phyloP scores from a whole-genome alignment of 2,329 filamentous ascomycete species.

The Pseudogymnoascus sp. region DNA sequence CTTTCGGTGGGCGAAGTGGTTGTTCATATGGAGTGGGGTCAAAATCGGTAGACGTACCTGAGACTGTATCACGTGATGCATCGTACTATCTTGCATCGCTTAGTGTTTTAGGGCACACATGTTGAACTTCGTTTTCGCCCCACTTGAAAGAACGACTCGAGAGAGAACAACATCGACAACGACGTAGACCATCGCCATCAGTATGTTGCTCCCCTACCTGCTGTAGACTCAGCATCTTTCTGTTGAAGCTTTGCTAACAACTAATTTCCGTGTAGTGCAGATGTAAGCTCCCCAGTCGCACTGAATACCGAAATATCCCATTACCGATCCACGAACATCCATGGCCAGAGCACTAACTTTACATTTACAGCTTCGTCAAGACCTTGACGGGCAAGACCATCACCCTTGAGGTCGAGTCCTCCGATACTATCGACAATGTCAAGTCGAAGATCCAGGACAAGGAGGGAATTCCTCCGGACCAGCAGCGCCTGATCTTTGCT shows the following conservation, averaged over 20 bases:
- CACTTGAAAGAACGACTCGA: conserved; percentile 9
- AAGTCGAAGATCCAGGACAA: conserved; percentile 99
- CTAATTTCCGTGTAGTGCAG: conserved; percentile 58
- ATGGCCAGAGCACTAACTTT: conserved; percentile 17
- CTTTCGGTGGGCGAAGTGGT: not conserved
- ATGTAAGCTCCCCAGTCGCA: conserved; percentile 56
- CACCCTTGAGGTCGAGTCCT: conserved; percentile 98
- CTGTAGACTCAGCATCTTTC: conserved; percentile 1
- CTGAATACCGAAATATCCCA: conserved; percentile 16
- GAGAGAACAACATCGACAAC: conserved; percentile 10
- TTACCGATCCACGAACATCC: conserved; percentile 20
- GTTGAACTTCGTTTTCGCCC: conserved; percentile 8
- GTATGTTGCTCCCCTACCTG: conserved; percentile 36
- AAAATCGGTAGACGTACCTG: not conserved
- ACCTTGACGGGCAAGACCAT: conserved; percentile 99
- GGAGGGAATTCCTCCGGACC: conserved; percentile 96
- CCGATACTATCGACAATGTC: conserved; percentile 99
- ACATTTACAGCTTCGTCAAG: conserved; percentile 82
- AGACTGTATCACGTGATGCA: not conserved
- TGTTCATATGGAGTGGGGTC: not conserved
- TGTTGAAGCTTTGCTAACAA: conserved; percentile 38
- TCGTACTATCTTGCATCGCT: not conserved
- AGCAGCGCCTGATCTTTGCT: conserved; percentile 97
- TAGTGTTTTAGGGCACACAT: conserved; percentile 11
- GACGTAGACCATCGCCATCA: conserved; percentile 36